Conservation (phyloP, 2,329 filamentous ascomycete genomes). For the Paracoccidioides brasiliensis region DNA sequence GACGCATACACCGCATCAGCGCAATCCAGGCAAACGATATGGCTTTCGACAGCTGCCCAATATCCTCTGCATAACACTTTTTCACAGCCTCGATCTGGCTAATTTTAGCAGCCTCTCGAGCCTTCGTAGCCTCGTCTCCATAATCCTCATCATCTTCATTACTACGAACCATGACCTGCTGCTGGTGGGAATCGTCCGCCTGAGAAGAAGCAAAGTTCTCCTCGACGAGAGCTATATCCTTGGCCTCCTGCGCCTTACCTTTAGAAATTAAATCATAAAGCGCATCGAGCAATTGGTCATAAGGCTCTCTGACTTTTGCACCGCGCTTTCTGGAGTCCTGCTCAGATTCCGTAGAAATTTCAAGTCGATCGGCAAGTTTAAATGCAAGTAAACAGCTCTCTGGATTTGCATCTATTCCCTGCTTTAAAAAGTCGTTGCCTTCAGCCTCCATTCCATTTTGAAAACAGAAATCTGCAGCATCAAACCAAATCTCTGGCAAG, state of each 20-base stretch:
- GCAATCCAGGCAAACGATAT: constrained; percentile 94
- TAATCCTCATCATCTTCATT: constrained; percentile 39
- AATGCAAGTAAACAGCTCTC: constrained; percentile 86
- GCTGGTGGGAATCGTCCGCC: constrained; percentile 23
- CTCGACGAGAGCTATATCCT: constrained; percentile 43
- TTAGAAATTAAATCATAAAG: constrained; percentile 79
- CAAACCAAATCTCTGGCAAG: constrained; percentile 92
- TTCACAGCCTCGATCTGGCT: constrained; percentile 45
- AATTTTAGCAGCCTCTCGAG: constrained; percentile 39
- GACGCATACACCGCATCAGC: constrained; percentile 82
- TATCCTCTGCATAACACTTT: constrained; percentile 58
- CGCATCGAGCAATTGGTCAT: constrained; percentile 67
- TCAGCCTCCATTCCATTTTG: constrained; percentile 58
- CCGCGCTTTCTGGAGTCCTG: constrained; percentile 55
- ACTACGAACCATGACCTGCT: constrained; percentile 18
- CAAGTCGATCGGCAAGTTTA: constrained; percentile 77
- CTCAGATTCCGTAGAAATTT: constrained; percentile 61
- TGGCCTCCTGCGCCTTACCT: constrained; percentile 51
- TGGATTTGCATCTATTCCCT: constrained; percentile 79
- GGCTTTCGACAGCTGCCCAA: constrained; percentile 63
- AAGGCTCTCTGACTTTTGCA: constrained; percentile 66
- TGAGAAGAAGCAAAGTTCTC: constrained; percentile 37
- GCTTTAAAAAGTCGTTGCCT: constrained; percentile 64
- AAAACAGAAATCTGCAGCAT: constrained; percentile 86
- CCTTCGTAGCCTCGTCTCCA: constrained; percentile 35